Evolutionary conservation across 176 grass and related monocot genomes (phyloP), one percentile per base, ranked within the genome.

Genomic region (Carex littledalei): DNA sequence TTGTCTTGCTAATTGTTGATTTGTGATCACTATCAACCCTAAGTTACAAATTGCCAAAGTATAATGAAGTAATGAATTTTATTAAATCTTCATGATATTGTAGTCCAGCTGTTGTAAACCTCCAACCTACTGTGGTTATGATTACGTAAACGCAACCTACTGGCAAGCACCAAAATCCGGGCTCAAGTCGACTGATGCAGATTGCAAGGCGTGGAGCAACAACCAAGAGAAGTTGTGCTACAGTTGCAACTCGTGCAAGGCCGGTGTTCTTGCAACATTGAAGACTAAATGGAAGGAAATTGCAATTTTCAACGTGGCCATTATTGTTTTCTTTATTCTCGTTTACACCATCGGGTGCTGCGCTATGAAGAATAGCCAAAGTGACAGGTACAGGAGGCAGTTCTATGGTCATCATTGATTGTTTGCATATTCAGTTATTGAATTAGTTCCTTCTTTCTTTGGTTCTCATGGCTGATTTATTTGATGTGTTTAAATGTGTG

Each of bases 81-180:
- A 54, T 55, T 29, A 52, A 14, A 77, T 53, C 49, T 55, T 77
- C 47, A 54, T 54, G 22, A 24, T 53, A 29, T 58, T 85, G 47
- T 87, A 95, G 91, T 93, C 94, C 3, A 89, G 94, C 0, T 95
- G 94, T 81, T 95, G 94, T 81, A 93, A 95, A 82, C 94, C 94
- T 47, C 94, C 94, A 24, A 91, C 86, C 59, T 92, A 91, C 82
- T 95, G 94, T 67, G 87, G 85, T 62, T 89, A 84, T 69, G 18
- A 79, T 60, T 22, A 73, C 31, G 81, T 92, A 63, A 95, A 92
- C 75, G 79, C 83, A 17, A 95, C 94, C 60, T 89, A 79, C 67
- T 93, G 89, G 85, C 59, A 49, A 26, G 11, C 64, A n/a, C 88
- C 91, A 0, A 73, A 59, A 62, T 8, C 61, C 10, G 73, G 89